phyloP scores from a whole-genome alignment of 768 basidiomycete species.

The Tylopilus vinaceipallidus region DNA sequence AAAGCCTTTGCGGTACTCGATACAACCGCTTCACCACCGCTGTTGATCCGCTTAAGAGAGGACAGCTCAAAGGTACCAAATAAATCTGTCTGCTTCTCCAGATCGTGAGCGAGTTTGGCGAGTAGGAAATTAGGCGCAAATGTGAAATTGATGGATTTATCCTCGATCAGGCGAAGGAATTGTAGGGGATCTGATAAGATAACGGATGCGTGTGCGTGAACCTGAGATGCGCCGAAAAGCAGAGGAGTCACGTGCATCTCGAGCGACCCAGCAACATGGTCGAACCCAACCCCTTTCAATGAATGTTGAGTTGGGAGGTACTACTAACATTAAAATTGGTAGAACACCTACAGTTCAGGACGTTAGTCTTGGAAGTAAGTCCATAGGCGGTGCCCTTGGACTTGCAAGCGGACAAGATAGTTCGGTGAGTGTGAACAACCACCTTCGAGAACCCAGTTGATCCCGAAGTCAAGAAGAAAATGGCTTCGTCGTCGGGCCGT shows the following conservation, averaged over 20 bases:
- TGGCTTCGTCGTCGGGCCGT: not conserved
- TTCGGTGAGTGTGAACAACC: not conserved
- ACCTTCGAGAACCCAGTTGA: not conserved
- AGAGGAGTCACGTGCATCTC: constrained; percentile 38
- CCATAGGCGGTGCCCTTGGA: not conserved
- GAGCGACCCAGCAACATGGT: constrained; percentile 40
- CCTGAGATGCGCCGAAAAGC: constrained; percentile 24
- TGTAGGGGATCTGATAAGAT: constrained; percentile 14
- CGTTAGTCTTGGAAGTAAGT: not conserved
- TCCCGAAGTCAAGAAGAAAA: not conserved
- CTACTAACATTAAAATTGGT: constrained; percentile 16
- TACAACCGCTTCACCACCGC: not conserved
- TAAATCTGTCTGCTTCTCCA: constrained; percentile 12
- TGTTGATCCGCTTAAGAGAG: not conserved
- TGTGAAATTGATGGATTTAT: constrained; percentile 30
- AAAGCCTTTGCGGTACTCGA: constrained; percentile 34
- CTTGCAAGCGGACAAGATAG: not conserved
- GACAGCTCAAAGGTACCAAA: constrained; percentile 30
- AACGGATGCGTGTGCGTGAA: constrained; percentile 14
- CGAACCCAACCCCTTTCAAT: constrained; percentile 35
- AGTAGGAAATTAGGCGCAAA: not conserved
- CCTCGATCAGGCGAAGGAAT: constrained; percentile 28
- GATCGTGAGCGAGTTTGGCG: not conserved
- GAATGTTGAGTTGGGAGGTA: not conserved
- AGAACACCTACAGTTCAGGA: constrained; percentile 32